Evolutionary conservation across 257 asterid genomes (phyloP), one percentile per base, ranked within the genome.

Genomic region (Petunia axillaris): DNA sequence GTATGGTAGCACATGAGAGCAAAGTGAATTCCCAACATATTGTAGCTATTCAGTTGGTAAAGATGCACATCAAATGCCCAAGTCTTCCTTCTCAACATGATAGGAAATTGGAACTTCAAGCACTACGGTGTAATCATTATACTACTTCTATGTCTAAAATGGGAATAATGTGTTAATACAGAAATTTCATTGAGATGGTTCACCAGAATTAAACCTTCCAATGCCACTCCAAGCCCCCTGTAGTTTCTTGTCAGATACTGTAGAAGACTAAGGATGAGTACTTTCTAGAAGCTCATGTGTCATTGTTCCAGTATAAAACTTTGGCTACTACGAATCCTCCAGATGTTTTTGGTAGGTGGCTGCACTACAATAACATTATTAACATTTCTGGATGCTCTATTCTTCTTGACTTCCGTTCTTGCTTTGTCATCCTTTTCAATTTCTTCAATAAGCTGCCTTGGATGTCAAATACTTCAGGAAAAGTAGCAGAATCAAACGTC

Each of bases 221-320:
- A 90, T 82, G 96, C 93, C 39, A 94, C 92, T 79, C 98, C 97
- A 3, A 86, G 88, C 70, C 97, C 97, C 86, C 92, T 64, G 82
- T 94, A 94, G 81, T 89, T 93, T 86, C 89, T 88, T 48, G 98
- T 92, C 65, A 93, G 82, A 84, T 87, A 94, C 25, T 25, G 25
- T 25, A 25, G 74, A 90, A 66, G 87, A 93, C 90, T 83, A 91
- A 87, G 43, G 97, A 89, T 38, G 90, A 0, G 97, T 86, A 82
- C 96, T 93, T 88, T 85, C 87, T 37, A 94, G 79, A 74, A 94
- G 97, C 88, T 93, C 93, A 15, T 70, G 50, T 46, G 64, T 11
- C 57, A 79, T 83, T 84, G 84, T 85, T 35, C 81, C 48, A 75
- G 87, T 64, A 79, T 64, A 77, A 54, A 83, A n/a, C 16, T 60